Conservation (phyloP, 768 basidiomycete species). For the Agaricus blazei region DNA sequence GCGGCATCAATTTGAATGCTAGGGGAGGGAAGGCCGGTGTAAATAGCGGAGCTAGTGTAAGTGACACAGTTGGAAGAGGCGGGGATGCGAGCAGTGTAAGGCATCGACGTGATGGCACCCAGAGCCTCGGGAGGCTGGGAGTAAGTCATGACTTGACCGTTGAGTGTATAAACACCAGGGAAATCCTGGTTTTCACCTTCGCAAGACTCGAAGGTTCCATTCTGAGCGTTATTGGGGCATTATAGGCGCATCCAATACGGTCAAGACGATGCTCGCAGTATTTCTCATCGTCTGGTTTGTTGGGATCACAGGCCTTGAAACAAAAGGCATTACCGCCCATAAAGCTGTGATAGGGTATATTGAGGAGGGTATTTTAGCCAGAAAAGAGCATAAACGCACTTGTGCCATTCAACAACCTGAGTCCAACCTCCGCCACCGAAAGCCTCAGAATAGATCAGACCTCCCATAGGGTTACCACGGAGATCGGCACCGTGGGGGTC, state of each 20-base stretch:
- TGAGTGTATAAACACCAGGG: slow-evolving; percentile 44
- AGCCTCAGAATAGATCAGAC: slow-evolving; percentile 57
- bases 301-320: slow-evolving; percentile 16
- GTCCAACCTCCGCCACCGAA: slow-evolving; percentile 36
- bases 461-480: slow-evolving; percentile 82
- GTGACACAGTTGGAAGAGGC: slow-evolving; percentile 31
- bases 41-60: slow-evolving; percentile 23
- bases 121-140: slow-evolving; percentile 38
- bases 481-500: slow-evolving; percentile 70
- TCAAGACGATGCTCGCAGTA: slow-evolving; percentile 71
- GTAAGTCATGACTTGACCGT: slow-evolving; percentile 37
- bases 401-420: slow-evolving; percentile 69
- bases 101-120: slow-evolving; percentile 35
- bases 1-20: background rate
- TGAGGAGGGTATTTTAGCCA: slow-evolving; percentile 1
- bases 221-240: slow-evolving; percentile 55
- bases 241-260: slow-evolving; percentile 69
- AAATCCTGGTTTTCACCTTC: slow-evolving; percentile 55
- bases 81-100: slow-evolving; percentile 37
- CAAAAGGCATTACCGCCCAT: slow-evolving; percentile 9
- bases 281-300: slow-evolving; percentile 37
- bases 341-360: background rate
- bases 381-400: slow-evolving; percentile 33
- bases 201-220: slow-evolving; percentile 59
- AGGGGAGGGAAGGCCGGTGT: slow-evolving; percentile 16